Conservation (phyloP, 2,329 filamentous ascomycete genomes). For the Botrytis byssoidea region DNA sequence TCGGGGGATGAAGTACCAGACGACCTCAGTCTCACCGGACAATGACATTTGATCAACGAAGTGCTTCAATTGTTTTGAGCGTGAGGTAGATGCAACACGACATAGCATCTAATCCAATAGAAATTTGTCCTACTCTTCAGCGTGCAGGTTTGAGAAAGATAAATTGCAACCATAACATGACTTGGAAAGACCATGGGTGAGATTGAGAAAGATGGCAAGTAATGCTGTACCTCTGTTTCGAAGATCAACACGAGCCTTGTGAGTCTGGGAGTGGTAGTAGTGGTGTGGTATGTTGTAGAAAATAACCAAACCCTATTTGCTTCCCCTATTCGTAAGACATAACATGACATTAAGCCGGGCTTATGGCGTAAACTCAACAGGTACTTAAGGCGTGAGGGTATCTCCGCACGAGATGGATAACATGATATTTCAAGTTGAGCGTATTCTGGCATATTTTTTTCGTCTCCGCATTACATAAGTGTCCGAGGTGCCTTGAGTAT, state of each 20-base stretch:
- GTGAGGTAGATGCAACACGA: constrained; percentile 3
- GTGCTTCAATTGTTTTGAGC: background rate
- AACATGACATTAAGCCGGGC: constrained; percentile 2
- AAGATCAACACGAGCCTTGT: constrained; percentile 19
- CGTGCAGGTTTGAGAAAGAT: background rate
- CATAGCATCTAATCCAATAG: constrained; percentile 5
- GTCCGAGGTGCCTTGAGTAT: background rate
- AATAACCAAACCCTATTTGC: background rate
- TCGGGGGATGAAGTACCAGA: constrained; percentile 2
- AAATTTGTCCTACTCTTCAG: background rate
- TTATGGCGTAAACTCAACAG: background rate
- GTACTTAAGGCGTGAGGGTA: background rate
- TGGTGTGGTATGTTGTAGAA: background rate
- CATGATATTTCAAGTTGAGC: background rate
- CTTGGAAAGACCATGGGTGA: background rate
- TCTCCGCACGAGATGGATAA: background rate
- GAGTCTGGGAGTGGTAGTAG: constrained; percentile 7
- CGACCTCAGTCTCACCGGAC: constrained; percentile 17
- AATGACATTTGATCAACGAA: constrained; percentile 5
- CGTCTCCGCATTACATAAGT: background rate
- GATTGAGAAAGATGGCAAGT: background rate
- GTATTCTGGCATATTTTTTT: background rate
- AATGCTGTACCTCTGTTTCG: constrained; percentile 5
- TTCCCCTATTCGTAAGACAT: constrained; percentile 10
- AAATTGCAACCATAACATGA: background rate